These are phyloP conservation scores for Moesziomyces antarcticus DNA, from an alignment of 1,284 basidiomycete species.

Conservation along the genomic window DNA sequence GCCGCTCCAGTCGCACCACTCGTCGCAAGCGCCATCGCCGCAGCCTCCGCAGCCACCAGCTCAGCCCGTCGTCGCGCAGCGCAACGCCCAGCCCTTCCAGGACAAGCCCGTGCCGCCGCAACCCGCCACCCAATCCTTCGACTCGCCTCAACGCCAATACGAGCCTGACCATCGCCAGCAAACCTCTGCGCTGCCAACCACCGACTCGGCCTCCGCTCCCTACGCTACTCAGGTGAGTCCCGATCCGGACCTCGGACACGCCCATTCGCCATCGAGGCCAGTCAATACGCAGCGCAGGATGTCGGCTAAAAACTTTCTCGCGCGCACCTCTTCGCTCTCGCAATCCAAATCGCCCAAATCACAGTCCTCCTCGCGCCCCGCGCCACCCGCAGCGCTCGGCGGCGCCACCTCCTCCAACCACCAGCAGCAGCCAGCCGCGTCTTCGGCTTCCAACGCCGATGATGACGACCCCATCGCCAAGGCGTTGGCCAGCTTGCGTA, in stretches of 20 bases:
- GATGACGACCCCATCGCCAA: conserved; percentile 80
- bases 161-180: conserved; percentile 23
- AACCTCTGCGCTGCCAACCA: conserved; percentile 4
- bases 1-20: conserved; percentile 8
- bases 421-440: conserved; percentile 3
- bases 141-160: conserved; percentile 11
- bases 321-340: conserved; percentile 59
- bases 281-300: conserved; percentile 37
- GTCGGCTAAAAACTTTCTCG: conserved; percentile 56
- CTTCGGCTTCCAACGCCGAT: conserved; percentile 57
- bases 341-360: conserved; percentile 30
- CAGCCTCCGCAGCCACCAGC: conserved; percentile 17
- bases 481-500: conserved; percentile 74
- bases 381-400: conserved; percentile 33
- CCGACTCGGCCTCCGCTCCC: conserved; percentile 9
- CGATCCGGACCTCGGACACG: not conserved
- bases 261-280: not conserved
- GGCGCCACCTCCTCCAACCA: conserved; percentile 4
- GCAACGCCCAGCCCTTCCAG: conserved; percentile 18
- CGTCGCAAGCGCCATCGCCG: conserved; percentile 11
- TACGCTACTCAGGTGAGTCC: conserved; percentile 37
- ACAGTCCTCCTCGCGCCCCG: conserved; percentile 30
- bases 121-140: conserved; percentile 9
- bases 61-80: conserved; percentile 12
- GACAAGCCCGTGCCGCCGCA: conserved; percentile 39